Base-by-base conservation (phyloP, 768 basidiomycete species). In the Boletus insuetus region DNA sequence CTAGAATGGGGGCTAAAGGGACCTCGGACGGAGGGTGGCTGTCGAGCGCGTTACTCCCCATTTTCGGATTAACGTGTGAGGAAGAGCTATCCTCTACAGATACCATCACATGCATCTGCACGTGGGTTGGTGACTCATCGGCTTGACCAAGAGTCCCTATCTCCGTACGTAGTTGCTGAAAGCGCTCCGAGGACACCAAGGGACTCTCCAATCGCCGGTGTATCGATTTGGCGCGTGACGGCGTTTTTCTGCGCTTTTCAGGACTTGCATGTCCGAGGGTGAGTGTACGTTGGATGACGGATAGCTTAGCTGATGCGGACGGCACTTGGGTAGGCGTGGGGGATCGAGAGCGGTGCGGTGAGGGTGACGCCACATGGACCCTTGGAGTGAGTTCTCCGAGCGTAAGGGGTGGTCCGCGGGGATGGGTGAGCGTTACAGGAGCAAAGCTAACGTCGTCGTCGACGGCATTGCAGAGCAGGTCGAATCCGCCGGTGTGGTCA, bases 341-440 rank as follows among this genome's bases (percentile, higher is more conserved):
- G 6, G 65, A 60, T 40, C 32, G 54, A 1, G 58, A 56, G n/a
- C 22, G 41, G 16, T 48, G 42, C 12, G 44, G 50, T 11, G 54
- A 38, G 32, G 24, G 46, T 31, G 56, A 16, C 19, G 54, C 45
- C n/a, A 17, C 41, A 14, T 56, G 46, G 29, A 71, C 73, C 56
- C 66, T 72, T 61, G 79, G 77, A 24, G 76, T 75, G 10, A 79
- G 66, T 43, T 80, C 76, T 34, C 68, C 70, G 54, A 77, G 66
- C 20, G 76, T 74, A 45, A 77, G 65, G 20, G 57, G 34, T 48
- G 68, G 68, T 59, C 63, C 71, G 56, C 67, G 68, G 62, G 57
- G 62, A 46, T 69, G 52, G 9, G 16, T 40, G 53, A 47, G 58
- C 26, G 68, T 51, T 45, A 75, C 66, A 16, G 74, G 75, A 20